Base-by-base conservation (phyloP, 371 early-diverging fungal species). In the Umbelopsis sp. region DNA sequence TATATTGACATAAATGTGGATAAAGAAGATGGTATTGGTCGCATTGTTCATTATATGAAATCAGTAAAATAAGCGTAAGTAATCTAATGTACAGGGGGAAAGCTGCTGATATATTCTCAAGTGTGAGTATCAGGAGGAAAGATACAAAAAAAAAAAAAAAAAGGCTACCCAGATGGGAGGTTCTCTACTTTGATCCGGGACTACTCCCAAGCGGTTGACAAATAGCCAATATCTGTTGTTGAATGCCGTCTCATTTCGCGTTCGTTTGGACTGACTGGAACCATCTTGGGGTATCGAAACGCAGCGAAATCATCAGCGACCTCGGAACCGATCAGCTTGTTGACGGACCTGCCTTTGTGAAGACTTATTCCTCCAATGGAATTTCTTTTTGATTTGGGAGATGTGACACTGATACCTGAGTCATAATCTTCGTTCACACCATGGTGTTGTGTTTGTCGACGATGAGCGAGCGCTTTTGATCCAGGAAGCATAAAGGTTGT, bases 331-430 rank as follows among this genome's bases (percentile, higher is more conserved):
- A 29, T 35, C 29, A 18, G 35, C 35, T 57, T 57, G 35, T 11
- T 57, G 29, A 18, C n/a, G 4, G 57, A 12, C 35, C 29, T 57
- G 35, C 35, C 57, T n/a, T 35, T 57, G 12, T 57, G 57, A 35
- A 35, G 35, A 57, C 57, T 57, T 14, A 57, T 12, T 3, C 57
- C 57, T 29, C 57, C 57, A 29, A 57, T 57, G 22, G 57, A 57
- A 32, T 57, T 57, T 57, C 57, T 29, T 29, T 57, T 57, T 32
- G 57, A 57, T 35, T 57, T 57, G 29, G 57, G 57, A 0, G 57
- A 57, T 11, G 57, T 57, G 8, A 57, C 57, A n/a, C 57, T 57
- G 57, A 57, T 57, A 16, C 57, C 57, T 57, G 57, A 57, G 29
- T 57, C 57, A 57, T 57, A 57, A 14, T 57, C 57, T 57, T 57